Evolutionary conservation across 2,329 filamentous ascomycete species (phyloP).

Genomic region (Colletotrichum tropicicola): DNA sequence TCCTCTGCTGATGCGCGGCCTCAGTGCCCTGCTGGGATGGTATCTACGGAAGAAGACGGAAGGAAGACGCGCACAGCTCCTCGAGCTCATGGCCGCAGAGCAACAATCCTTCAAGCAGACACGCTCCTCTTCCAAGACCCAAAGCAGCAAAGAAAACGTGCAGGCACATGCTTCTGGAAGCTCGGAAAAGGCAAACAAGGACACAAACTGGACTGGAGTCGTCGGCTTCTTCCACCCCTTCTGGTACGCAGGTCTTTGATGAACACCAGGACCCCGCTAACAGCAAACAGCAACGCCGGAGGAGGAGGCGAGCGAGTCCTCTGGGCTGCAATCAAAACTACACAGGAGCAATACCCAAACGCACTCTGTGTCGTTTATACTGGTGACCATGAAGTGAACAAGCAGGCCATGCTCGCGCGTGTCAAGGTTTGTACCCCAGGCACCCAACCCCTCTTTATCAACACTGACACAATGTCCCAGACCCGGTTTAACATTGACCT

Average conservation of each 20-base stretch:
- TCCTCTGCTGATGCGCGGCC: constrained; percentile 45
- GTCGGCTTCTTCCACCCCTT: constrained; percentile 98
- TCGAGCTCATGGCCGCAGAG: constrained; percentile 59
- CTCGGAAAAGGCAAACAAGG: constrained; percentile 51
- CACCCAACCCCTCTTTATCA: neutral
- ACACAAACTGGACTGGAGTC: constrained; percentile 79
- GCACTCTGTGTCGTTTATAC: constrained; percentile 95
- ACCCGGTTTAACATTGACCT: constrained; percentile 93
- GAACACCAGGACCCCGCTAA: constrained; percentile 15
- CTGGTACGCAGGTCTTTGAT: constrained; percentile 66
- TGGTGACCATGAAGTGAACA: constrained; percentile 89
- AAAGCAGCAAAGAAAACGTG: constrained; percentile 76
- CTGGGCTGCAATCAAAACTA: constrained; percentile 94
- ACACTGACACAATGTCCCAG: constrained; percentile 47
- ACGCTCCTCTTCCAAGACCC: constrained; percentile 34
- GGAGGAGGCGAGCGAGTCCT: constrained; percentile 95
- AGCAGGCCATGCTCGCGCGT: constrained; percentile 78
- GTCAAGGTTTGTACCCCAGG: constrained; percentile 68
- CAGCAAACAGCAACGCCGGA: constrained; percentile 79
- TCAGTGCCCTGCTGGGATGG: constrained; percentile 63
- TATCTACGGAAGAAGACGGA: constrained; percentile 71
- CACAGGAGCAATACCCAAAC: constrained; percentile 87
- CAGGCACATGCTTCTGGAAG: constrained; percentile 16
- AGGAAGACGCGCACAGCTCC: constrained; percentile 66
- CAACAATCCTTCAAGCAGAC: constrained; percentile 44